These are phyloP conservation scores for Tulasnella sp. DNA, from an alignment of 768 basidiomycete genomes.

Conservation along the genomic window DNA sequence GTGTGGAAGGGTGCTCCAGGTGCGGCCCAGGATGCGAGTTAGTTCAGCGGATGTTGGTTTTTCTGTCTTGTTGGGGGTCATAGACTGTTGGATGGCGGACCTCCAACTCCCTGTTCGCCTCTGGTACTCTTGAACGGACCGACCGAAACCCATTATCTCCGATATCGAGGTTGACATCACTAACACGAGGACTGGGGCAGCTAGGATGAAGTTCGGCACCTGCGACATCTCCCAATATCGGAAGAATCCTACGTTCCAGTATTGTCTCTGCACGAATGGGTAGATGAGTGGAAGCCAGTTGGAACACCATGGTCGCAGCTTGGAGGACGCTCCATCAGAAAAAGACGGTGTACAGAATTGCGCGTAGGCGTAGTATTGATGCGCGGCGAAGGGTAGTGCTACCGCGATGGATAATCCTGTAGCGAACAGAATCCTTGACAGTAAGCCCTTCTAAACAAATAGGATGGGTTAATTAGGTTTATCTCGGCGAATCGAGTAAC, in stretches of 20 bases:
- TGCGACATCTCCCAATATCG: slow-evolving; percentile 74
- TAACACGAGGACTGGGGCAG: slow-evolving; percentile 53
- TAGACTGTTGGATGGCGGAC: neutral
- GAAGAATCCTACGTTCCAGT: slow-evolving; percentile 83
- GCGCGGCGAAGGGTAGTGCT: slow-evolving; percentile 51
- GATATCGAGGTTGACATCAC: slow-evolving; percentile 23
- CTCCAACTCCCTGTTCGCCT: neutral
- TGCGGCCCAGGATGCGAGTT: neutral
- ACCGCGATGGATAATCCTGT: neutral
- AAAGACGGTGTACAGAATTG: slow-evolving; percentile 46
- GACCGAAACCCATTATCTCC: neutral
- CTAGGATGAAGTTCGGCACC: slow-evolving; percentile 79
- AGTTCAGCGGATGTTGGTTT: neutral
- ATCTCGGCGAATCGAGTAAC: neutral
- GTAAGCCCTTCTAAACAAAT: neutral
- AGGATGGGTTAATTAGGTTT: neutral
- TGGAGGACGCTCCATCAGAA: slow-evolving; percentile 21
- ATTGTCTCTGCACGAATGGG: slow-evolving; percentile 64
- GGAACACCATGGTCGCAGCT: slow-evolving; percentile 51
- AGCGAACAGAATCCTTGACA: neutral
- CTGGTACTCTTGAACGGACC: neutral
- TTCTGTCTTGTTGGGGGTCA: neutral
- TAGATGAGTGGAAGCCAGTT: slow-evolving; percentile 59
- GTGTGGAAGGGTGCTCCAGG: slow-evolving; percentile 41
- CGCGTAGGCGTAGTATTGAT: slow-evolving; percentile 57